Percentiles rank a stretch among this genome's conserved stretches.
Evolutionary conservation across 768 basidiomycete genomes (phyloP).

Genomic region (Mrakia blollopis): DNA sequence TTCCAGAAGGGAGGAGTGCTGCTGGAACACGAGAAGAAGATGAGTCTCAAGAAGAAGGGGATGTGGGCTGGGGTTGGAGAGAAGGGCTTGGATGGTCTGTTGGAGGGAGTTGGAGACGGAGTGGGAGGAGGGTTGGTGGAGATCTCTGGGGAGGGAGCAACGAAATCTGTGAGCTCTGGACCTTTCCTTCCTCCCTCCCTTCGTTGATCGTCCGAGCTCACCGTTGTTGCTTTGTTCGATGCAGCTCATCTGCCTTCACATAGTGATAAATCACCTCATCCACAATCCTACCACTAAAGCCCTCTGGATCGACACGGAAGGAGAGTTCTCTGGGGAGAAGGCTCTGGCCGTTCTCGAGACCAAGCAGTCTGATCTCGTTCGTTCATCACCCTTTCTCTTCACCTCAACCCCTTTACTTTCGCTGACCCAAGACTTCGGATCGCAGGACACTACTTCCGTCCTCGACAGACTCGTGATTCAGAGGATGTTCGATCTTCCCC

Average conservation of each 20-base stretch:
- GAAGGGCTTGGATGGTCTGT: neutral
- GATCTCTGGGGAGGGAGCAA: conserved; percentile 1
- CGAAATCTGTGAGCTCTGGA: neutral
- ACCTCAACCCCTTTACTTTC: neutral
- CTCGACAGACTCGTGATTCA: neutral
- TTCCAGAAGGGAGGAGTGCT: neutral
- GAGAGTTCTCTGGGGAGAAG: neutral
- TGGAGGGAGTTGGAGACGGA: conserved; percentile 1
- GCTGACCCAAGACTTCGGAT: neutral
- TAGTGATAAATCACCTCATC: neutral
- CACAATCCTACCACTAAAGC: neutral
- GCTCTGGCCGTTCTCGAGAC: neutral
- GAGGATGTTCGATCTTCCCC: neutral
- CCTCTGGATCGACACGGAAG: conserved; percentile 11
- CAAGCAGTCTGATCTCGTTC: neutral
- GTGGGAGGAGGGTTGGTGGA: neutral
- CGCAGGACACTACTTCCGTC: neutral
- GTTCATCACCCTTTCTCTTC: neutral
- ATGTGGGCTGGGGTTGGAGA: neutral
- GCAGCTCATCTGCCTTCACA: neutral
- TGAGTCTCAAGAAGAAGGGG: neutral
- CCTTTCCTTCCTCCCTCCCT: too few relatives aligned
- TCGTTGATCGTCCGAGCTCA: neutral
- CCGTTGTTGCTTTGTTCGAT: neutral
- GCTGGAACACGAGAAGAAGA: neutral